Conservation (phyloP, 148 eudicot genomes). For the Suaeda aralocaspica region DNA sequence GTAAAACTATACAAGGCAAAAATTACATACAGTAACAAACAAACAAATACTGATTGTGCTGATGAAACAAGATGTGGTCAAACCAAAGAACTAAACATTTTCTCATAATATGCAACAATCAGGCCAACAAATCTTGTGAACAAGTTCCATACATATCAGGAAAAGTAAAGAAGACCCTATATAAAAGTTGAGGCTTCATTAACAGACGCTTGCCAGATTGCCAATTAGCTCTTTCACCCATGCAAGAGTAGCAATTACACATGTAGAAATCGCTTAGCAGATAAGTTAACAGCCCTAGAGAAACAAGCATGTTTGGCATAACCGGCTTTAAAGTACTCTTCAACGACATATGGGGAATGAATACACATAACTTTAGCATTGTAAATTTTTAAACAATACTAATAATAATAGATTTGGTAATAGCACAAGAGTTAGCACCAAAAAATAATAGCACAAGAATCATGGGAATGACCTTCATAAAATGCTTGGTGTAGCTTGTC, state of each 20-base stretch:
- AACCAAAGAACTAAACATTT: not conserved
- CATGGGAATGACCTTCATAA: constrained; percentile 38
- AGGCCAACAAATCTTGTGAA: not conserved
- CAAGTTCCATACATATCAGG: not conserved
- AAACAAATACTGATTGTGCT: too few relatives aligned
- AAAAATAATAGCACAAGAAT: constrained; percentile 6
- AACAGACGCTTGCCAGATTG: not conserved
- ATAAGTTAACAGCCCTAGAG: not conserved
- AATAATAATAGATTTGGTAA: not conserved
- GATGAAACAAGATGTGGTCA: not conserved
- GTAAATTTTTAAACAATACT: not conserved
- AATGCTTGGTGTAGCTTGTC: constrained; percentile 51
- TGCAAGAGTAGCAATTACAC: not conserved
- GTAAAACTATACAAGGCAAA: too few relatives aligned
- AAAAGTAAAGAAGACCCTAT: not conserved
- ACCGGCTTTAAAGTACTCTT: not conserved
- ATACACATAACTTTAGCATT: not conserved
- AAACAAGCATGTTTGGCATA: not conserved
- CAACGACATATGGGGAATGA: not conserved
- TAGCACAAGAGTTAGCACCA: not conserved
- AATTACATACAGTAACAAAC: not conserved
- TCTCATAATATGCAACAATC: not conserved
- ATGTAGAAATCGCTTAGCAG: not conserved
- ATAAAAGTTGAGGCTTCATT: not conserved
- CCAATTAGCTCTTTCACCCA: not conserved